Conservation (phyloP, 176 grass and related monocot species). For the Musa troglodytarum region DNA sequence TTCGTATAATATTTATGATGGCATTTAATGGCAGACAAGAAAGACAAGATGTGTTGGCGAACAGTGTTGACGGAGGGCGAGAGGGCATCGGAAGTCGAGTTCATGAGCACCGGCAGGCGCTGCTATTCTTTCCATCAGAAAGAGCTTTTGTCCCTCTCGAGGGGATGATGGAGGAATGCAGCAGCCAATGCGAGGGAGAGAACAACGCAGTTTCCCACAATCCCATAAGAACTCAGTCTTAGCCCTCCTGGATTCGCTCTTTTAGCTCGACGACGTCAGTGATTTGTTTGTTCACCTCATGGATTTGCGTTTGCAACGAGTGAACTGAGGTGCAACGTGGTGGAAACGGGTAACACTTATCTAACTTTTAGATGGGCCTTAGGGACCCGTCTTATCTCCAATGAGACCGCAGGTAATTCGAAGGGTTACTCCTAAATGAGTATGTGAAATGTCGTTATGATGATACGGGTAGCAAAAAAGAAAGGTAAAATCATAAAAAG, state of each 20-base stretch:
- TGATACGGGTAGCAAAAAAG: too few species aligned
- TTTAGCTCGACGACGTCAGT: background rate
- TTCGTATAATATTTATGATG: background rate
- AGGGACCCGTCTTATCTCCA: too few species aligned
- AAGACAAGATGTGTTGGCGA: background rate
- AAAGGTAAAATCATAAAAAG: too few species aligned
- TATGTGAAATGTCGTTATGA: too few species aligned
- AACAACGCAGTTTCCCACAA: background rate
- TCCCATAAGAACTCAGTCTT: background rate
- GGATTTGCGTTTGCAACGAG: background rate
- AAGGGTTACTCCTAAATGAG: too few species aligned
- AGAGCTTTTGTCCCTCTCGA: background rate
- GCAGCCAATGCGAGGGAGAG: background rate
- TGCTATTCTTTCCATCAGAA: background rate
- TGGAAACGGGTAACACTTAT: background rate
- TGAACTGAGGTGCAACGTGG: background rate
- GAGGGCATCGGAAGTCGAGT: background rate
- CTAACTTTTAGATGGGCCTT: too few species aligned
- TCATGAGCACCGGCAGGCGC: background rate
- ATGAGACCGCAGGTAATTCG: too few species aligned
- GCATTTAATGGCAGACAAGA: slow-evolving; percentile 15
- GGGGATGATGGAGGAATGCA: background rate
- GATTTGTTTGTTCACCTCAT: background rate
- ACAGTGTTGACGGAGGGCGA: background rate
- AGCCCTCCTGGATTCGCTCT: background rate